Base-by-base conservation (phyloP, 1,284 basidiomycete species). In the Lentinula novae-zelandiae region DNA sequence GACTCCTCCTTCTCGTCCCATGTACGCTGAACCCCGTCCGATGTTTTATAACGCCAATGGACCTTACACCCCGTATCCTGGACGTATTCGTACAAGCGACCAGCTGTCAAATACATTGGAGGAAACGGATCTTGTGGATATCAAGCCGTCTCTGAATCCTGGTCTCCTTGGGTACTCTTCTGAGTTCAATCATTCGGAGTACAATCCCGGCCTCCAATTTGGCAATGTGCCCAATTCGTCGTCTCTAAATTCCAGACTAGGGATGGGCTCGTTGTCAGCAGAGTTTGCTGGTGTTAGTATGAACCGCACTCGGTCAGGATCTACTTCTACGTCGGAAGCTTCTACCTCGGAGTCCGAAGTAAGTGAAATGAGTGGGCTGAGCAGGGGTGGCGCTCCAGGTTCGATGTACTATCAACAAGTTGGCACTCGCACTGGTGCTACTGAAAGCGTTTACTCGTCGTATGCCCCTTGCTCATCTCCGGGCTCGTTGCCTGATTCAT, bases 271-370 rank as follows among this genome's bases (percentile, higher is more conserved):
- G 6, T 44, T 42, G 9, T 39, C 48, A 22, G 48, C 57, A 17
- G 57, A 52, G 12, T 17, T 58, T 13, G 46, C 48, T 17, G 27
- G 44, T 3, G 49, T 50, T 3, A 50, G 15, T 15, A 39, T 49
- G 31, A 38, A 49, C 20, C 57, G 57, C 27, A 58, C 42, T 50
- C 57, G 57, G 1, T 50, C 57, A 12, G 46, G 36, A 12, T 54
- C 53, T 5, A 54, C 36, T n/a, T 54, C 53, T 42, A 27, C 44
- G 10, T 58, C 57, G 22, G 57, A 58, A 31, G 22, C 44, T 12
- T 58, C 50, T 17, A 40, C 54, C 36, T 58, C 57, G n/a, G 57
- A 51, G 33, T 51, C 49, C 10, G 49, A 44, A 17, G 57, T 17
- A 7, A 53, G 57, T 44, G 49, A 58, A 31, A 50, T 15, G 36